These are phyloP conservation scores for Nepenthes gracilis DNA, from an alignment of 148 eudicot genomes.

Conservation along the genomic window DNA sequence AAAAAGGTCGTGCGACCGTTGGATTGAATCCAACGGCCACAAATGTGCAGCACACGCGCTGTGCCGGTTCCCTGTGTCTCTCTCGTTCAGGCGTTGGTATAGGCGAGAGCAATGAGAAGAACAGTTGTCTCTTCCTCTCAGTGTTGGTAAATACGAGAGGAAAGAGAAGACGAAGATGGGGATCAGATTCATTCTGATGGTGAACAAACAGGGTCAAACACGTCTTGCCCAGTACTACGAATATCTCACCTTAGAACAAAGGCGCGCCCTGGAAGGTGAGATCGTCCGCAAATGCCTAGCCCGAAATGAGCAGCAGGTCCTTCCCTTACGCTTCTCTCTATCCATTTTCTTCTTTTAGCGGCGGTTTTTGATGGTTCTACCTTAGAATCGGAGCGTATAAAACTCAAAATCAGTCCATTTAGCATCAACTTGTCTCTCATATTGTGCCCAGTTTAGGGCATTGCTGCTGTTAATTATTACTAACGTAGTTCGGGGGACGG, in stretches of 20 bases:
- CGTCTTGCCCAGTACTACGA: slow-evolving; percentile 95
- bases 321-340: background rate
- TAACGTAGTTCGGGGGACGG: no score
- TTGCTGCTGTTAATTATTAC: no score
- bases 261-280: slow-evolving; percentile 96
- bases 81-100: no score
- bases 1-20: no score
- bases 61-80: no score
- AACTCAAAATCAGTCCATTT: no score
- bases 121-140: background rate
- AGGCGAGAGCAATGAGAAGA: background rate
- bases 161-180: slow-evolving; percentile 29
- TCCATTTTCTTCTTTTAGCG: background rate
- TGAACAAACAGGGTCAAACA: slow-evolving; percentile 99
- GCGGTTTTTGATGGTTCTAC: background rate
- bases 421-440: no score
- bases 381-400: background rate
- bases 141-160: background rate
- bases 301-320: slow-evolving; percentile 85
- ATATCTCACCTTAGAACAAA: slow-evolving; percentile 76
- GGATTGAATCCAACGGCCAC: no score
- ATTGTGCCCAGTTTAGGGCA: no score
- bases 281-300: slow-evolving; percentile 99
- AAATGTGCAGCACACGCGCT: no score
- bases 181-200: slow-evolving; percentile 91